Evolutionary conservation across 805 yeast genomes (phyloP), one percentile per base, ranked within the genome.

Genomic region (Yueomyces sp.): DNA sequence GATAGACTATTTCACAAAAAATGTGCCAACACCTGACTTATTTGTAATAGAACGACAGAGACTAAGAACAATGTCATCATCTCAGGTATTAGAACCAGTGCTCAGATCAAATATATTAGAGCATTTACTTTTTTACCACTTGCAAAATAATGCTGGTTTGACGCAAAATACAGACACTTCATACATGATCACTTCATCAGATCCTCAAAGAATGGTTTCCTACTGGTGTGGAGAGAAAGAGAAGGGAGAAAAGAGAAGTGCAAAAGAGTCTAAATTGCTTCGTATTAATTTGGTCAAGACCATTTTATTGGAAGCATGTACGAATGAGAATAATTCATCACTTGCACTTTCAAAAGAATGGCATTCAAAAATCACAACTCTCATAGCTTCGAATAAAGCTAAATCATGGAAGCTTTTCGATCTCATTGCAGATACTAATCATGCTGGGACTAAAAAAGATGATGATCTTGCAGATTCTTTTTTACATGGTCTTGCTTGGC

Each of bases 391-490:
- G 6, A 9, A 9, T 6, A 30, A 30, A 30, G 9, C 9, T 6
- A 30, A 30, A 30, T 6, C 6, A 6, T 6, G 6, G 9, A 30
- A 30, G 9, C 9, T 6, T 30, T 30, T 30, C 2, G 33, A 30
- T 30, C 74, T 84, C 64, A 50, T 81, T 64, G 74, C 85, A 59
- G 76, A 79, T 58, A 88, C 80, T 70, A 84, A 2, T 2, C 9
- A 8, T 4, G 49, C 54, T 9, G 64, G 64, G 0, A 41, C 47
- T 3, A 58, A 55, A 26, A 80, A 80, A 54, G 72, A 73, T 38
- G 88, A 81, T 54, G 88, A 81, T 55, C 60, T 80, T 44, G 73
- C 78, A 6, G 88, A 81, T 55, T 68, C 81, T 1, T 60, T 80
- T n/a, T 59, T 80, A 12, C 85, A 81, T 55, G 82, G 76, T 1